Base-by-base conservation (phyloP, 306 rosid genomes). In the Fragaria iinumae region DNA sequence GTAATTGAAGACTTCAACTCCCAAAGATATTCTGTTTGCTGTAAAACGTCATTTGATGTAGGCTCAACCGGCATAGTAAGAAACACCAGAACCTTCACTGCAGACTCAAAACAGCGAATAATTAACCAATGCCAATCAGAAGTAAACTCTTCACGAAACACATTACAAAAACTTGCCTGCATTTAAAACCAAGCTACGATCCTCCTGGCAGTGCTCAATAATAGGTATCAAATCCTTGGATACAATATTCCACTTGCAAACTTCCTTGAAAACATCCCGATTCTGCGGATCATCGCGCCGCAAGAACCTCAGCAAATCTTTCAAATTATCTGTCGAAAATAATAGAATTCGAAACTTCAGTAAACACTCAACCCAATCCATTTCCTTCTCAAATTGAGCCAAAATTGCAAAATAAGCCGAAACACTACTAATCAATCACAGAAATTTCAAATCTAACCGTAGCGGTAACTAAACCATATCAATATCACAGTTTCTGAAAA, bases 41-140 rank as follows among this genome's bases (percentile, higher is more conserved):
- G 96, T 29, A 91, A 52, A 67, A 88, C 80, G 72, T 92, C 93
- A 5, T 81, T 87, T 8, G 97, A 95, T 11, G 91, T 79, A 25
- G 92, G 87, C 75, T 95, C 98, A 25, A 92, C 67, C 0, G 98
- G 98, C 98, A 95, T 95, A 0, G 97, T 90, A 68, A 92, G 87
- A 80, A 95, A 95, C 84, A 92, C 98, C 89, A 95, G 52, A 72
- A 95, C 91, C 86, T 95, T 95, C 82, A 95, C 98, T 92, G 84
- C 73, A 77, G 69, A 44, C 67, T 23, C 68, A 69, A 69, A 62
- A 55, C 55, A 69, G 2, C 38, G 44, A 60, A 3, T 10, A 49
- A 29, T 47, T n/a, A 76, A 65, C 57, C 47, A 12, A 75, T 64
- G 4, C 18, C 59, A 36, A 66, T 48, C 67, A 20, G 11, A 64